These are phyloP conservation scores for Xanthoconium purpureum DNA, from an alignment of 768 basidiomycete species.

Conservation along the genomic window DNA sequence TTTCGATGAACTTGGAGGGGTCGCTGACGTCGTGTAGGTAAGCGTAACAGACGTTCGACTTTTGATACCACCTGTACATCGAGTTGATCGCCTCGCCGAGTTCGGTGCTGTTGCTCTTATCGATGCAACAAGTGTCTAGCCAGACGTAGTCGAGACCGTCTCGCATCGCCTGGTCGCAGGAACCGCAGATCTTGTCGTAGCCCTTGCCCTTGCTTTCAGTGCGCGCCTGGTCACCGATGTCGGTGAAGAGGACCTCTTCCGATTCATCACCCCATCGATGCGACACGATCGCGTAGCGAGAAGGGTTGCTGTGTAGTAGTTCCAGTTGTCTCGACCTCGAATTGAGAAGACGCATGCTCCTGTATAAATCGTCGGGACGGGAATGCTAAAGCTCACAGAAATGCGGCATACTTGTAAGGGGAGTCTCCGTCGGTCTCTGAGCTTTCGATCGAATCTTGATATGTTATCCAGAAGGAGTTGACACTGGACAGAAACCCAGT, in stretches of 20 bases:
- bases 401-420: conserved; percentile 2
- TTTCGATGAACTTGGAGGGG: conserved; percentile 12
- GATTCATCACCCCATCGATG: conserved; percentile 25
- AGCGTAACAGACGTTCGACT: conserved; percentile 25
- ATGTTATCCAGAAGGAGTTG: background rate
- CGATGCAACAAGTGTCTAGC: conserved; percentile 35
- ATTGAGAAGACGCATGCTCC: conserved; percentile 25
- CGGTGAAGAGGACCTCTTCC: conserved; percentile 23
- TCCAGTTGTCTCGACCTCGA: conserved; percentile 16
- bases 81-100: conserved; percentile 30
- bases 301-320: background rate
- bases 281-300: conserved; percentile 26
- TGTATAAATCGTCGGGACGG: background rate
- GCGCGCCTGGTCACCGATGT: conserved; percentile 18
- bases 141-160: conserved; percentile 25
- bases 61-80: conserved; percentile 35
- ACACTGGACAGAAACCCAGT: background rate
- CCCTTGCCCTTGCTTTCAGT: conserved; percentile 17
- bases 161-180: conserved; percentile 16
- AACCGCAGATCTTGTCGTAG: conserved; percentile 20
- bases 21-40: conserved; percentile 28
- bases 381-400: background rate
- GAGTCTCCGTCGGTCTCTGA: background rate
- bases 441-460: background rate
- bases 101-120: conserved; percentile 27